Evolutionary conservation across 2,329 filamentous ascomycete genomes (phyloP), one percentile per base, ranked within the genome.

Genomic region (Arthrocladium fulminans): DNA sequence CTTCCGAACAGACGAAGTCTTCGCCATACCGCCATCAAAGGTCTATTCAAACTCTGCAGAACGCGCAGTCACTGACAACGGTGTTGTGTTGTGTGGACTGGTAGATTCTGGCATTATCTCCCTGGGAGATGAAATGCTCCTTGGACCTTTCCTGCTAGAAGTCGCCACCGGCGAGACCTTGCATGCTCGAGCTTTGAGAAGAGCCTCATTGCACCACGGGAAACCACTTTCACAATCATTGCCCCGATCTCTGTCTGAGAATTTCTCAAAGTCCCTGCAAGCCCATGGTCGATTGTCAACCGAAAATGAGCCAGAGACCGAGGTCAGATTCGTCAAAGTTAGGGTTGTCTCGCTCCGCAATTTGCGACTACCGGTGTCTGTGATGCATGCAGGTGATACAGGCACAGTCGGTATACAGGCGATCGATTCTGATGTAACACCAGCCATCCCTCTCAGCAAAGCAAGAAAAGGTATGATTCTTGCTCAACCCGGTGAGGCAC

Each of bases 1-100:
- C 1, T 97, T 97, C 60, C 86, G 96, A 60, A 78, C 97, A 20
- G 90, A 97, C 61, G 90, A 96, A 57, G 81, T 88, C 1, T 97
- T 94, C 64, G 85, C 78, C 50, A 76, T 89, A 12, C 78, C 83
- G 1, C 76, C 77, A 1, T 79, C 80, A 1, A 81, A 80, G 53
- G 72, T 76, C 3, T 71, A 69, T 53, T 67, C 66, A 2, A 52
- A 60, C 15, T 38, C 51, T 22, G 20, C 30, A 13, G 61, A 70
- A 49, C 59, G 65, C 23, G 63, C 65, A 4, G 61, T 71, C 39
- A 64, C 67, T 29, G 73, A 76, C 45, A 66, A 71, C 17, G 83
- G 83, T 6, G 75, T 80, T n/a, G 86, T 98, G 12, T 76, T 96
- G 4, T 89, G 88, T 35, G 90, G 90, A 0, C 79, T 92, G 54